Conservation (phyloP, 192 early-diverging fungal species). For the Rhizoclosmatium globosum region DNA sequence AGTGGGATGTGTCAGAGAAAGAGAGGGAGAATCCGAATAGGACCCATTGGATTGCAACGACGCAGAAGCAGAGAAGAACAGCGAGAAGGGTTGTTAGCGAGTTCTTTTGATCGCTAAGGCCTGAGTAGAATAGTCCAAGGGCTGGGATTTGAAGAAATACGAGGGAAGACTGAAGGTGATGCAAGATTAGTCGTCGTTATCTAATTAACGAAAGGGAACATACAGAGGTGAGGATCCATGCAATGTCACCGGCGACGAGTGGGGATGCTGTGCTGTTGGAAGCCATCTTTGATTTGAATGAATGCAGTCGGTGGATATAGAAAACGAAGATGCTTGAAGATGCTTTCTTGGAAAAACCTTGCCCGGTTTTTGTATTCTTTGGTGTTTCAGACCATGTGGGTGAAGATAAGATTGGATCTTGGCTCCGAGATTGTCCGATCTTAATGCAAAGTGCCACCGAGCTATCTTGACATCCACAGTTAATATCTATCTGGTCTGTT, state of each 20-base stretch:
- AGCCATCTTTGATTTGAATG: neutral
- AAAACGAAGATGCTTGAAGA: too few relatives aligned
- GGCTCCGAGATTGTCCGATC: too few relatives aligned
- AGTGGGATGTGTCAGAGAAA: slow-evolving; percentile 69
- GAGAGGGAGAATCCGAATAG: slow-evolving; percentile 85
- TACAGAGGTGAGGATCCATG: slow-evolving; percentile 3
- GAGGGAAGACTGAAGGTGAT: slow-evolving; percentile 56
- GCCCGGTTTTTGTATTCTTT: too few relatives aligned
- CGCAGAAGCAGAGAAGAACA: slow-evolving; percentile 76
- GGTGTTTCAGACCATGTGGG: too few relatives aligned
- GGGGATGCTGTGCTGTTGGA: neutral
- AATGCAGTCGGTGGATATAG: too few relatives aligned
- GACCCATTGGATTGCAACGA: slow-evolving; percentile 82
- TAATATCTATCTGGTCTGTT: too few relatives aligned
- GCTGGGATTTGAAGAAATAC: slow-evolving; percentile 91
- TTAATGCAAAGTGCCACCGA: too few relatives aligned
- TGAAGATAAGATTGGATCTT: too few relatives aligned
- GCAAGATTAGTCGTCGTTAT: neutral
- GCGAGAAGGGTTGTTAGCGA: slow-evolving; percentile 83
- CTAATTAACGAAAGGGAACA: neutral
- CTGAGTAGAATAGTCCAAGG: slow-evolving; percentile 90
- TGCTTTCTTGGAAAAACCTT: too few relatives aligned
- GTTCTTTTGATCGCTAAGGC: slow-evolving; percentile 86
- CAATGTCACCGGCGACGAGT: neutral
- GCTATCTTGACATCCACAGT: too few relatives aligned